These are phyloP conservation scores for Escovopsis sp. DNA, from an alignment of 2,329 filamentous ascomycete genomes.

Conservation along the genomic window DNA sequence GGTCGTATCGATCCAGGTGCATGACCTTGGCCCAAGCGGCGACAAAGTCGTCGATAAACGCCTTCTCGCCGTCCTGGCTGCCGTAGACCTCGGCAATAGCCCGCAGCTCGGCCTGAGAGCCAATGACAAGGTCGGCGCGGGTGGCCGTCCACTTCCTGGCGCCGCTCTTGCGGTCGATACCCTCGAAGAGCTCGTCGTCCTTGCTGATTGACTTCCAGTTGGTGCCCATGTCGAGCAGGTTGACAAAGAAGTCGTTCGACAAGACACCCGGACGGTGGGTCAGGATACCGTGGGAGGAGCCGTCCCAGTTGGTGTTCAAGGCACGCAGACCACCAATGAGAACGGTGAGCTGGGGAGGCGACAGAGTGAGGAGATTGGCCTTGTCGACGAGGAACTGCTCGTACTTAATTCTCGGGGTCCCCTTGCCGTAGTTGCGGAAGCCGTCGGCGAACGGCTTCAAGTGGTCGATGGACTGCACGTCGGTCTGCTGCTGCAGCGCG, in stretches of 20 bases:
- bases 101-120: conserved; percentile 59
- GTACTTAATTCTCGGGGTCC: conserved; percentile 42
- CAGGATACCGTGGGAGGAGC: conserved; percentile 51
- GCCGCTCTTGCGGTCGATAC: conserved; percentile 50
- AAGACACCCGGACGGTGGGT: conserved; percentile 53
- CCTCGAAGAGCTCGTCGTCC: conserved; percentile 45
- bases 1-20: conserved; percentile 57
- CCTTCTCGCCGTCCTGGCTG: conserved; percentile 40
- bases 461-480: conserved; percentile 46
- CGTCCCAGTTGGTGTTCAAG: conserved; percentile 57
- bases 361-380: conserved; percentile 55
- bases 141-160: conserved; percentile 54
- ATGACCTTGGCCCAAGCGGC: conserved; percentile 61
- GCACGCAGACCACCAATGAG: conserved; percentile 59
- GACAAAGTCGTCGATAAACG: conserved; percentile 60
- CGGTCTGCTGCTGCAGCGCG: conserved; percentile 58
- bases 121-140: conserved; percentile 55
- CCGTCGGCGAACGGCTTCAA: conserved; percentile 59
- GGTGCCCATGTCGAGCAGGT: conserved; percentile 54
- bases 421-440: conserved; percentile 66
- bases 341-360: conserved; percentile 55
- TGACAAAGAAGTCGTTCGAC: conserved; percentile 72
- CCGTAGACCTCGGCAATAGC: conserved; percentile 58
- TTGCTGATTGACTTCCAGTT: conserved; percentile 36
- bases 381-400: conserved; percentile 61